phyloP scores from a whole-genome alignment of 1,284 basidiomycete species.

The Pterulicium gracile region DNA sequence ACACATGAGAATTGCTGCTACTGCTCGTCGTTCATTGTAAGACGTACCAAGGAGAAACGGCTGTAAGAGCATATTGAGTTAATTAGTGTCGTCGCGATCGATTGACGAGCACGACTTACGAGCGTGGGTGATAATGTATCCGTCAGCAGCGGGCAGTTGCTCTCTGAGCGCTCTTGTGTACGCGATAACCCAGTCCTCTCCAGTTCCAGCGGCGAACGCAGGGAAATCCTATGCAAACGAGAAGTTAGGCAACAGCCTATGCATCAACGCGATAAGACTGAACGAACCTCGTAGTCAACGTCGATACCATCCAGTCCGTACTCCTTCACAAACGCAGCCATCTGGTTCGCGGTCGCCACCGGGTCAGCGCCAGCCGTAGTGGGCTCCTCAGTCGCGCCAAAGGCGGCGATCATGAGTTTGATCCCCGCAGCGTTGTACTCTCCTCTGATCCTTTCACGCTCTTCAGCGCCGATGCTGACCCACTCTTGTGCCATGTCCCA shows the following conservation, averaged over 20 bases:
- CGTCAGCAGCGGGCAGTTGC: conserved; percentile 19
- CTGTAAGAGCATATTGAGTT: conserved; percentile 12
- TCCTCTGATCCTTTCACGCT: conserved; percentile 31
- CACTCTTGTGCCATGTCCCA: conserved; percentile 37
- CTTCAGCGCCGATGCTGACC: conserved; percentile 26
- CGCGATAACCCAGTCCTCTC: conserved; percentile 30
- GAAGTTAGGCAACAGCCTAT: background rate
- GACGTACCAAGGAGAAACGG: conserved; percentile 40
- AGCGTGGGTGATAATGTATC: conserved; percentile 27
- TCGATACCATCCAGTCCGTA: conserved; percentile 43
- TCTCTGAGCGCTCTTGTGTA: conserved; percentile 28
- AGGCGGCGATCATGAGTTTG: conserved; percentile 43
- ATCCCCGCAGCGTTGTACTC: conserved; percentile 47
- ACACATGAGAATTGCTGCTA: too few relatives aligned
- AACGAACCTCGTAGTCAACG: conserved; percentile 37
- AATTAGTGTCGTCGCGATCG: background rate
- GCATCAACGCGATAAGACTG: too few relatives aligned
- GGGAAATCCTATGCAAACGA: conserved; percentile 32
- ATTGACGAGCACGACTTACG: conserved; percentile 18
- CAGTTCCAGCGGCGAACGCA: conserved; percentile 19
- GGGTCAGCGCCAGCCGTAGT: conserved; percentile 34
- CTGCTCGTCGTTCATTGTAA: background rate
- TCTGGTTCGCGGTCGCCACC: conserved; percentile 31
- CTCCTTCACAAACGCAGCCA: conserved; percentile 39
- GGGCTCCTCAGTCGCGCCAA: conserved; percentile 43